A percentile compares a stretch with the other conserved stretches of the same genome.
These are phyloP conservation scores for Sphaerulina vaccinii DNA, from an alignment of 2,329 filamentous ascomycete genomes.

Conservation along the genomic window DNA sequence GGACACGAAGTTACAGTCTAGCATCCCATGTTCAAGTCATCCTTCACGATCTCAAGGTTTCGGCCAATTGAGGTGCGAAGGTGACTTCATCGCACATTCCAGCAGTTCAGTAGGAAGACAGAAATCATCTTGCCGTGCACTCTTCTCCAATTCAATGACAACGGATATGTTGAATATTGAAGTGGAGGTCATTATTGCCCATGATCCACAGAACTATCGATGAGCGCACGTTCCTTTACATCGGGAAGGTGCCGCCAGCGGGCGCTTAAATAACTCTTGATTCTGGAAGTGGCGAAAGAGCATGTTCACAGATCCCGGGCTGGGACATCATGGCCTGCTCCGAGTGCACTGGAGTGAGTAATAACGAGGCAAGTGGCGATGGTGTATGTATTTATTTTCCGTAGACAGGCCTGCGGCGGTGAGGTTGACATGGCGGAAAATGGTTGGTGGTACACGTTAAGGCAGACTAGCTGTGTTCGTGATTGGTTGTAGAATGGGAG, in stretches of 20 bases:
- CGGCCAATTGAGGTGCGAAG: slow-evolving; percentile 6
- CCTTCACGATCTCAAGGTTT: slow-evolving; percentile 10
- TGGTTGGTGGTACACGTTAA: background rate
- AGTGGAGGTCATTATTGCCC: background rate
- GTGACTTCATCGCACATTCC: slow-evolving; percentile 13
- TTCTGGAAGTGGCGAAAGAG: slow-evolving; percentile 3
- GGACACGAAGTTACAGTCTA: slow-evolving; percentile 9
- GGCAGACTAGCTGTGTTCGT: too few species aligned
- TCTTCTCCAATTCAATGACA: too few species aligned
- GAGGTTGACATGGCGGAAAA: too few species aligned
- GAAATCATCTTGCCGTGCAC: too few species aligned
- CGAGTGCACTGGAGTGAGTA: too few species aligned
- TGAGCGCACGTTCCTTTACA: slow-evolving; percentile 4
- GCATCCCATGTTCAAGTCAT: slow-evolving; percentile 14
- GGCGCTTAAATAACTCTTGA: background rate
- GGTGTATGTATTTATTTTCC: too few species aligned
- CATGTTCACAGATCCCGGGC: too few species aligned
- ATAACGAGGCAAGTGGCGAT: too few species aligned
- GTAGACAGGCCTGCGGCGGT: too few species aligned
- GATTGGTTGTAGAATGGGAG: background rate
- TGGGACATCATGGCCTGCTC: too few species aligned
- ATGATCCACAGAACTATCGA: slow-evolving; percentile 6
- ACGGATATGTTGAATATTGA: too few species aligned
- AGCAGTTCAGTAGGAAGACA: too few species aligned
- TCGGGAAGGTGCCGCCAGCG: background rate